Base-by-base conservation (phyloP, 1,284 basidiomycete species). In the Afroboletus lepidellus region DNA sequence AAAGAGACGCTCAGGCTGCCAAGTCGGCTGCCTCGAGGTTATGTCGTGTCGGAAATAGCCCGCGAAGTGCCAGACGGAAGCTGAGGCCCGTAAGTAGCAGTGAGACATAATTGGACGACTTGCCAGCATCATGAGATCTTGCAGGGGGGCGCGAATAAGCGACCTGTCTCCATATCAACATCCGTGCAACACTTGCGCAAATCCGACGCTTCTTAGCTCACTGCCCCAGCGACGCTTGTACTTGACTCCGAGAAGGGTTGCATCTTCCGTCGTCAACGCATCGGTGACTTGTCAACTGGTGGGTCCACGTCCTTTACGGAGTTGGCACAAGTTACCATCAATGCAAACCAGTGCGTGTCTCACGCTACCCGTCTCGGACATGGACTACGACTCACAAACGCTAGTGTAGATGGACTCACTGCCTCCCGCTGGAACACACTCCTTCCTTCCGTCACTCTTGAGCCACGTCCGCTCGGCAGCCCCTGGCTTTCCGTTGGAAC, bases 401-500 rank as follows among this genome's bases (percentile, higher is more conserved):
- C n/a, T n/a, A n/a, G n/a, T n/a, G n/a, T n/a, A n/a, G 54, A 43
- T 44, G 23, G 48, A 56, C 18, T n/a, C 29, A 2, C 46, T 67
- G n/a, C 64, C 64, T 15, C 43, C 15, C 18, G 73, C 74, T 7
- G 84, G 83, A 15, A 76, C 78, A 0, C 71, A 74, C 18, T 67
- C 66, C 2, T 87, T 85, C 64, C 74, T 85, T 27, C 74, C 80
- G 27, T 72, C 76, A 8, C 60, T 85, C 21, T 57, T 85, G 8
- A 62, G 70, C 2, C 72, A 76, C 51, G 65, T 85, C 46, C 77
- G 73, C 36, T 61, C 72, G 9, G 65, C 71, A 9, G 70, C 70
- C 20, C 74, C 77, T 7, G 64, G 69, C 20, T 56, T 85, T 3
- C 82, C 84, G 8, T 52, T 87, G 4, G 85, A 89, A 51, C 74